Evolutionary conservation across 1,139 yeast species (phyloP).

Genomic region (Yamadazyma trypodendri): DNA sequence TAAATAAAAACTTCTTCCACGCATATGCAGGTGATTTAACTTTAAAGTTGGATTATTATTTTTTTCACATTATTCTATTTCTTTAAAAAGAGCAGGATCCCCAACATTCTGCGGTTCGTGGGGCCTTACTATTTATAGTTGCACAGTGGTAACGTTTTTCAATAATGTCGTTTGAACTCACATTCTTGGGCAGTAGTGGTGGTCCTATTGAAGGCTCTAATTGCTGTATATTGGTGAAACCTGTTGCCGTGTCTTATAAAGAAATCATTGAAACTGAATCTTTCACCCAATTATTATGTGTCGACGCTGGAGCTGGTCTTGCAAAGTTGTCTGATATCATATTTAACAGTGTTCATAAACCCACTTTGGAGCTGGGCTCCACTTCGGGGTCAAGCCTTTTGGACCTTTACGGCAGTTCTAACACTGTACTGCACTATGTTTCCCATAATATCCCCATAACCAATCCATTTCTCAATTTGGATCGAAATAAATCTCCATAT

Average conservation of each 20-base stretch:
- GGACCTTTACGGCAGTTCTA: conserved; percentile 27
- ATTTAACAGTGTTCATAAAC: conserved; percentile 20
- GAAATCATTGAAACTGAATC: conserved; percentile 28
- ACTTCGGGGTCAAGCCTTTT: conserved; percentile 11
- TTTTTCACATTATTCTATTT: too few species aligned
- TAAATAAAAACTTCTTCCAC: too few species aligned
- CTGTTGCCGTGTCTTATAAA: conserved; percentile 39
- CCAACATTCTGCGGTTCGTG: background rate
- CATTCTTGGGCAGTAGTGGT: conserved; percentile 72
- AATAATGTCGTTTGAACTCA: conserved; percentile 33
- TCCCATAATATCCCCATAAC: conserved; percentile 8
- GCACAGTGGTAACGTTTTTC: background rate
- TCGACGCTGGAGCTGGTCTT: conserved; percentile 83
- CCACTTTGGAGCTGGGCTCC: conserved; percentile 6
- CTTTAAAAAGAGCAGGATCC: too few species aligned
- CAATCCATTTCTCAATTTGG: conserved; percentile 30
- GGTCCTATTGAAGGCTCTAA: conserved; percentile 73
- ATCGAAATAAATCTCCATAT: conserved; percentile 17
- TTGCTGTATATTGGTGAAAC: conserved; percentile 66
- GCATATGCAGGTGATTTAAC: too few species aligned
- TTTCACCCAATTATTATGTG: conserved; percentile 47
- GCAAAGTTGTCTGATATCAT: conserved; percentile 56
- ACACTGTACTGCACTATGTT: conserved; percentile 19
- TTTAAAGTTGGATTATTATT: too few species aligned
- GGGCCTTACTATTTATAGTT: conserved; percentile 2